These are phyloP conservation scores for Colletotrichum sp. DNA, from an alignment of 2,329 filamentous ascomycete species.

Conservation along the genomic window DNA sequence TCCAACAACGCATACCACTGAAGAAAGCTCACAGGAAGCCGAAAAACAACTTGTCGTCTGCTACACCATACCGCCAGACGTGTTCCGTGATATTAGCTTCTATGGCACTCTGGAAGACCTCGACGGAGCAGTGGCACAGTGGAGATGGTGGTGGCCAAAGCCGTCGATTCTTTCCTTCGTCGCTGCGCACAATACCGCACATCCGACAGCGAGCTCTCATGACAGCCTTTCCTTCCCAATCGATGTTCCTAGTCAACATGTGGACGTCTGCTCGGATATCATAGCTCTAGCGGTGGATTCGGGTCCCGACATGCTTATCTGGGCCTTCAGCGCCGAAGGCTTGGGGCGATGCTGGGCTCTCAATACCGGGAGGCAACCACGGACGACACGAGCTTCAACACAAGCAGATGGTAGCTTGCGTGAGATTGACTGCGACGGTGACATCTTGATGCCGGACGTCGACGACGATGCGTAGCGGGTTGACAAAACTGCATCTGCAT, in stretches of 20 bases:
- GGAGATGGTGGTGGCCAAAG: conserved; percentile 21
- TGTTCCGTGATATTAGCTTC: conserved; percentile 45
- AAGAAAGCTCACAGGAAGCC: not conserved
- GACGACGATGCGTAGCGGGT: not conserved
- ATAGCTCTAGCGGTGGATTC: conserved; percentile 36
- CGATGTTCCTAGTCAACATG: conserved; percentile 32
- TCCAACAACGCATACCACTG: conserved; percentile 32
- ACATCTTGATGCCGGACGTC: conserved; percentile 30
- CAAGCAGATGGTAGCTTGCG: conserved; percentile 36
- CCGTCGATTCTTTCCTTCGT: not conserved
- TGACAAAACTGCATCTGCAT: not conserved
- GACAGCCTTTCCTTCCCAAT: conserved; percentile 23
- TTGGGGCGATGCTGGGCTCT: conserved; percentile 37
- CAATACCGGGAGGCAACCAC: conserved; percentile 25
- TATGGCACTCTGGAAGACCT: not conserved
- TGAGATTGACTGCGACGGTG: conserved; percentile 32
- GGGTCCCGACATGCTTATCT: conserved; percentile 37
- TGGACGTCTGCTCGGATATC: conserved; percentile 34
- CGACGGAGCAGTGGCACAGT: conserved; percentile 12
- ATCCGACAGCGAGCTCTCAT: conserved; percentile 13
- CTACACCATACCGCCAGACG: conserved; percentile 65
- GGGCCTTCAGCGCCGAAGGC: conserved; percentile 38
- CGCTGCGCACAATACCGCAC: not conserved
- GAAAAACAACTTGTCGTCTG: conserved; percentile 53
- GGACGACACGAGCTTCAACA: conserved; percentile 10